These are phyloP conservation scores for Vachellia pachyceras DNA, from an alignment of 306 rosid species.

Conservation along the genomic window DNA sequence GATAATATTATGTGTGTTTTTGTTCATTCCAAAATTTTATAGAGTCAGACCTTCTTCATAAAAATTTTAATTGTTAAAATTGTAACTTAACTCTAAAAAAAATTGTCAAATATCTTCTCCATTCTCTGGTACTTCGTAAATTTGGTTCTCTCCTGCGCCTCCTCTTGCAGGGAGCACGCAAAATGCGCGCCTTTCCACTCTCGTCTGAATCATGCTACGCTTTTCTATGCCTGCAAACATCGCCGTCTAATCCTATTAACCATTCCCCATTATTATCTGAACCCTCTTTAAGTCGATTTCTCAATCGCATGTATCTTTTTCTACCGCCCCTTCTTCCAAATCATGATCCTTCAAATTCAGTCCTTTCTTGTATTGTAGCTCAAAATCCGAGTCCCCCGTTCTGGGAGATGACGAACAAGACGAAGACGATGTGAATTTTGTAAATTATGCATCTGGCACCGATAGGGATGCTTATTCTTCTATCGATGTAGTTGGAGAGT, in stretches of 20 bases:
- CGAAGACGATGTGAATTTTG: not conserved
- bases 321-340: conserved; percentile 28
- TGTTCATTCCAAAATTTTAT: too few relatives aligned
- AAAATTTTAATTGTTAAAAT: too few relatives aligned
- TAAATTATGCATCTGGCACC: not conserved
- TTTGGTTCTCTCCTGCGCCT: not conserved
- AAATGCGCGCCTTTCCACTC: conserved; percentile 47
- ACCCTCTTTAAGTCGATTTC: conserved; percentile 31
- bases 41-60: too few relatives aligned
- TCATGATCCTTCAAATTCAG: conserved; percentile 27
- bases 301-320: not conserved
- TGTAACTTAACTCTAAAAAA: too few relatives aligned
- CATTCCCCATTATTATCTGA: conserved; percentile 30
- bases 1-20: too few relatives aligned
- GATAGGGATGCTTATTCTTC: conserved; percentile 10
- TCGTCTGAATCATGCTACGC: conserved; percentile 34
- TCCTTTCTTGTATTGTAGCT: conserved; percentile 40
- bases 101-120: too few relatives aligned
- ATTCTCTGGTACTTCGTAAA: not conserved
- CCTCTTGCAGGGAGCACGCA: not conserved
- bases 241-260: conserved; percentile 19
- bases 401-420: conserved; percentile 18
- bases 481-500: conserved; percentile 18
- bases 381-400: conserved; percentile 42
- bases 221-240: conserved; percentile 3